Conservation (phyloP, 805 yeast species). For the Saccharomycopsis fibuligera region DNA sequence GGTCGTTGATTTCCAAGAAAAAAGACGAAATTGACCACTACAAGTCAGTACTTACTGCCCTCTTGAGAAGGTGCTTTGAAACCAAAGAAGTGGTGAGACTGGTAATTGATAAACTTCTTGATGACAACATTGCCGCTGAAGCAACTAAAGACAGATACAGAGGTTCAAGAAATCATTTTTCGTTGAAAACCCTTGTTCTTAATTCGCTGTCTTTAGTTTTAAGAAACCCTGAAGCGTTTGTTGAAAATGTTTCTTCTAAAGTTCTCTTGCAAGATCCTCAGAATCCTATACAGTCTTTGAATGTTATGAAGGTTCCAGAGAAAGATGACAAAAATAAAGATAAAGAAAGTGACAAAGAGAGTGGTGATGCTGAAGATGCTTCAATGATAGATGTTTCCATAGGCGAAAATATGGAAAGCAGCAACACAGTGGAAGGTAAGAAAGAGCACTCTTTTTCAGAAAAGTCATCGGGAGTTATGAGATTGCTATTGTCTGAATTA, state of each 20-base stretch:
- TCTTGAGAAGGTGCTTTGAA: slow-evolving; percentile 70
- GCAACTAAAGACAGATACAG: slow-evolving; percentile 6
- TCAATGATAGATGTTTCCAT: neutral
- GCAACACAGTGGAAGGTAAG: slow-evolving; percentile 3
- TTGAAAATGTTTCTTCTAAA: slow-evolving; percentile 25
- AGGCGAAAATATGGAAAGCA: neutral
- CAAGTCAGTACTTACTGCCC: slow-evolving; percentile 43
- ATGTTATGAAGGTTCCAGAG: neutral
- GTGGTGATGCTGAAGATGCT: neutral
- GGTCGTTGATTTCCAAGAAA: neutral
- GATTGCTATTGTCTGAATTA: slow-evolving; percentile 55
- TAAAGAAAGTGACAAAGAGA: neutral
- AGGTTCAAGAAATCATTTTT: slow-evolving; percentile 32
- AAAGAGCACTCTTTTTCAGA: slow-evolving; percentile 16
- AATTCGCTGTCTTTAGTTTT: slow-evolving; percentile 43
- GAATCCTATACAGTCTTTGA: neutral
- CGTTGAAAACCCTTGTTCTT: slow-evolving; percentile 37
- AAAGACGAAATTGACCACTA: slow-evolving; percentile 24
- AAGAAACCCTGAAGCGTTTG: slow-evolving; percentile 39
- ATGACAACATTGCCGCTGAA: slow-evolving; percentile 23
- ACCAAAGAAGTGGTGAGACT: slow-evolving; percentile 41
- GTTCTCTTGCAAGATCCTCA: neutral
- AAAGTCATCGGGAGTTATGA: slow-evolving; percentile 51
- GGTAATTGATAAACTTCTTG: slow-evolving; percentile 46
- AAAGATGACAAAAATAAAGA: neutral